phyloP scores from a whole-genome alignment of 192 early-diverging fungal species.

The Tieghemiomyces parasiticus region DNA sequence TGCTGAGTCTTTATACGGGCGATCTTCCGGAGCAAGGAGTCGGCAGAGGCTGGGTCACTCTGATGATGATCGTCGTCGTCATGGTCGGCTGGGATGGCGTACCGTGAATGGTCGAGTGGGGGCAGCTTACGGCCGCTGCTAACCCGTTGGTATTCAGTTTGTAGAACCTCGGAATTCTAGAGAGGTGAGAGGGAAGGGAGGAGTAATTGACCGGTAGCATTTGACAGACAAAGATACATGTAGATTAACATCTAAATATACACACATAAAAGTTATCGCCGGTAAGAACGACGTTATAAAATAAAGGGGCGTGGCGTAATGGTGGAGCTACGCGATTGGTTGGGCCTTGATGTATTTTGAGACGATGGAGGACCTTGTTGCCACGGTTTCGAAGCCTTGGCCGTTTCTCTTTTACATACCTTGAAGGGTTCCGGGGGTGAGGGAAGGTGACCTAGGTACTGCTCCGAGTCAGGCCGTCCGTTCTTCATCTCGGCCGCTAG shows the following conservation, averaged over 20 bases:
- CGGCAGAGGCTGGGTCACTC: background rate
- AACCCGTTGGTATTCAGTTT: background rate
- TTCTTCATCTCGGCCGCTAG: background rate
- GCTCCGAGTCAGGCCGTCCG: background rate
- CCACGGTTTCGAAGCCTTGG: background rate
- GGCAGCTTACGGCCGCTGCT: background rate
- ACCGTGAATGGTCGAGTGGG: background rate
- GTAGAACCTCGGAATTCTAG: background rate
- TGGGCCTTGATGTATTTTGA: background rate
- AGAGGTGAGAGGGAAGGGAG: too few relatives aligned
- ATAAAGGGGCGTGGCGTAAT: background rate
- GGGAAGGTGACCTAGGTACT: background rate
- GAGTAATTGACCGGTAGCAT: too few relatives aligned
- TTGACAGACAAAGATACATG: background rate
- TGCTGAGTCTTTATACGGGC: too few relatives aligned
- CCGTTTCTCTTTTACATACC: background rate
- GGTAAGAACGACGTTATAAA: background rate
- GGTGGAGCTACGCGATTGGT: background rate
- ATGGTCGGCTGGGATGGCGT: background rate
- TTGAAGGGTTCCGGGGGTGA: background rate
- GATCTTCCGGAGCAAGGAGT: background rate
- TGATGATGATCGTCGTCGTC: background rate
- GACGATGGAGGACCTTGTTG: background rate
- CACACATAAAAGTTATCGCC: background rate
- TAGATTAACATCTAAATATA: background rate